These are phyloP conservation scores for Saksenaea vasiformis DNA, from an alignment of 371 early-diverging fungal species.

Conservation along the genomic window DNA sequence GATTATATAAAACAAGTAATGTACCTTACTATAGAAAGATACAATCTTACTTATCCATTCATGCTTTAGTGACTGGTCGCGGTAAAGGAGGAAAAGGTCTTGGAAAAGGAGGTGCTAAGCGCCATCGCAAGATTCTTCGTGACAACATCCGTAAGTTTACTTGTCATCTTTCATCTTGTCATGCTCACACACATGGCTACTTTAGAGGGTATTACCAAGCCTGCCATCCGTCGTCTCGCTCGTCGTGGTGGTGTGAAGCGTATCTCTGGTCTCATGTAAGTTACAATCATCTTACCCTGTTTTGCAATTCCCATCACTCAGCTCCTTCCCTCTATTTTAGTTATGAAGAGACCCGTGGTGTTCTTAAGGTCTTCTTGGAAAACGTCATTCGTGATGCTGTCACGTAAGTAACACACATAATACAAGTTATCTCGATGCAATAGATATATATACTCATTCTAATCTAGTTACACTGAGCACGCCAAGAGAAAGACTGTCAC, in stretches of 20 bases:
- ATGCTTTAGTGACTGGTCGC: constrained; percentile 72
- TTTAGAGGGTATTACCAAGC: constrained; percentile 96
- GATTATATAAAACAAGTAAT: constrained; percentile 8
- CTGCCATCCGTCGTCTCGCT: constrained; percentile 99
- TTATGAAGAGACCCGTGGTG: constrained; percentile 98
- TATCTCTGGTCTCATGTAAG: constrained; percentile 88
- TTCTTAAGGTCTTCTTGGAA: constrained; percentile 97
- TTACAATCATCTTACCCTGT: background rate
- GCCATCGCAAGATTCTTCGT: constrained; percentile 98
- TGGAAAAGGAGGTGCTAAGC: constrained; percentile 95
- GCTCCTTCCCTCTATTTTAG: constrained; percentile 51
- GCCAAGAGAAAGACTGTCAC: constrained; percentile 99
- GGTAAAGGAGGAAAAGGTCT: constrained; percentile 98
- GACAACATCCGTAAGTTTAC: constrained; percentile 79
- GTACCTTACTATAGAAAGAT: background rate
- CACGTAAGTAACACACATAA: constrained; percentile 46
- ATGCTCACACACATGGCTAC: background rate
- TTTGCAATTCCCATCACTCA: background rate
- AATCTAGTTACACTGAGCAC: constrained; percentile 93
- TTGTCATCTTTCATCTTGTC: constrained; percentile 1
- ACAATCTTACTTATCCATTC: background rate
- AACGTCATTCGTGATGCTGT: constrained; percentile 98
- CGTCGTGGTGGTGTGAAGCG: constrained; percentile 99
- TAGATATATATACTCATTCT: too few relatives aligned
- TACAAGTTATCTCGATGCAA: too few relatives aligned